phyloP scores from a whole-genome alignment of 352 stramenopile genomes.

The Thalassiosira ordinaria region DNA sequence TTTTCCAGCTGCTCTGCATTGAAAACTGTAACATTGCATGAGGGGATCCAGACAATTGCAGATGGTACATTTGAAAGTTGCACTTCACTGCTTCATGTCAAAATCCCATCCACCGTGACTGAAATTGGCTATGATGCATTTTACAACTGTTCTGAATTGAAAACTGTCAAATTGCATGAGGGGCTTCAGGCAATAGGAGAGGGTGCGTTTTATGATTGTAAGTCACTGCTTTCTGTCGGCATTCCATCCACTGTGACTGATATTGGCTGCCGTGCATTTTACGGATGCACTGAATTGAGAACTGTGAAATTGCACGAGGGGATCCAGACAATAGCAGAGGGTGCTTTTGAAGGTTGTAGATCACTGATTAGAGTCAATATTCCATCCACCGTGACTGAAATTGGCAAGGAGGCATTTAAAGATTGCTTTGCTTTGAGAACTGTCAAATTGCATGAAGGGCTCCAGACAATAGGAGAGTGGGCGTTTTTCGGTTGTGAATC shows the following conservation, averaged over 20 bases:
- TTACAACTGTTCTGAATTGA: not conserved
- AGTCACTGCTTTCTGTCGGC: not conserved
- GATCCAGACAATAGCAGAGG: not conserved
- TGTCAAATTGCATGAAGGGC: not conserved
- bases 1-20: not conserved
- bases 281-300: not conserved
- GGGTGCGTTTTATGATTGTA: not conserved
- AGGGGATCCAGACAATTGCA: not conserved
- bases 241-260: constrained; percentile 7
- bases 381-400: not conserved
- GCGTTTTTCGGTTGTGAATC: not conserved
- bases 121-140: constrained; percentile 10
- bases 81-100: not conserved
- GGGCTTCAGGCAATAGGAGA: not conserved
- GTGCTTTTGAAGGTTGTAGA: not conserved
- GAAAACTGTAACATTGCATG: not conserved
- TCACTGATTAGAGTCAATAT: constrained; percentile 1
- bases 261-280: not conserved
- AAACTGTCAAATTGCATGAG: not conserved
- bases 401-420: not conserved
- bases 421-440: not conserved
- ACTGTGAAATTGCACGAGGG: not conserved
- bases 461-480: not conserved
- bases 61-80: not conserved
- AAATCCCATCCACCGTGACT: constrained; percentile 21